A percentile compares a stretch with the other conserved stretches of the same genome.
These are phyloP conservation scores for Zymoseptoria passerinii DNA, from an alignment of 2,329 filamentous ascomycete species.

Conservation along the genomic window DNA sequence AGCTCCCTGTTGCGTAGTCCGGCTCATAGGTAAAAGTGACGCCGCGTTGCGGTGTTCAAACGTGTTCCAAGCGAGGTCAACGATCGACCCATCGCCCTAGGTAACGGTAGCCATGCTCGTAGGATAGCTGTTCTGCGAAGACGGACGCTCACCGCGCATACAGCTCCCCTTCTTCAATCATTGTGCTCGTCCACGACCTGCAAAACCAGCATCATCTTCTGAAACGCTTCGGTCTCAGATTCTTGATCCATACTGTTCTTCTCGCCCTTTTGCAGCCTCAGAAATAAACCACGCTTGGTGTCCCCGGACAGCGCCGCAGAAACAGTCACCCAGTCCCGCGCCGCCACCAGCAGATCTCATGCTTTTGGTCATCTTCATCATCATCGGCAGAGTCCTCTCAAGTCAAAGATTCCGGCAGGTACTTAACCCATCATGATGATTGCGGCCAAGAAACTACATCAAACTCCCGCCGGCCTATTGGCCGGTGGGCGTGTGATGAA, in stretches of 20 bases:
- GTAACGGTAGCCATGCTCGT: no score
- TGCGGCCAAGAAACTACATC: not conserved
- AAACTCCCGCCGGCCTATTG: not conserved
- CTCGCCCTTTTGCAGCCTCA: not conserved
- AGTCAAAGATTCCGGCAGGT: not conserved
- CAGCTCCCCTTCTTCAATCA: not conserved
- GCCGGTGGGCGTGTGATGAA: no score
- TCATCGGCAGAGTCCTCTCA: not conserved
- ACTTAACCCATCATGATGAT: not conserved
- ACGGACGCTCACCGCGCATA: not conserved
- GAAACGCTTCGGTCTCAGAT: not conserved
- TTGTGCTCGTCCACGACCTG: not conserved
- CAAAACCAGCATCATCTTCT: not conserved
- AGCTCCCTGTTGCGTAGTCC: no score
- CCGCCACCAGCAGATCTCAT: not conserved
- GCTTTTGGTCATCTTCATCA: not conserved
- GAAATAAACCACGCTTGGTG: not conserved
- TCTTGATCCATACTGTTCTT: not conserved
- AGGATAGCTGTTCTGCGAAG: no score
- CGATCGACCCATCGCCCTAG: no score
- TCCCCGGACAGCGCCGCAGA: not conserved
- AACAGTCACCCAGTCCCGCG: not conserved
- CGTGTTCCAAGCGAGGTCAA: no score
- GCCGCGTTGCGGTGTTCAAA: no score
- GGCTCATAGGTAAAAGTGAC: no score